Base-by-base conservation (phyloP, 805 yeast species). In the Starmerella etchellsii region DNA sequence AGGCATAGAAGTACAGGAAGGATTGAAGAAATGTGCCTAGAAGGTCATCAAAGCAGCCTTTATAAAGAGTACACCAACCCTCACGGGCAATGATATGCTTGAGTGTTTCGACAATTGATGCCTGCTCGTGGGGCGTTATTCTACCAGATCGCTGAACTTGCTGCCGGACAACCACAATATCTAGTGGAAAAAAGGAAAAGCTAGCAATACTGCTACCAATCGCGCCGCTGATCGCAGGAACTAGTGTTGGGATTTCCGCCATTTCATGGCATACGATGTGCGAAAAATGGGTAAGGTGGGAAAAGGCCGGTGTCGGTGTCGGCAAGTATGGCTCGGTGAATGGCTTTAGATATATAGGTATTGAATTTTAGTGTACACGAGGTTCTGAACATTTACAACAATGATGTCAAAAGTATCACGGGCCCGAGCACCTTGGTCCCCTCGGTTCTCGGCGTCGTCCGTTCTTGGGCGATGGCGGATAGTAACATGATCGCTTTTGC, bases 21-120 rank as follows among this genome's bases (percentile, higher is more conserved):
- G 61, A 54, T 32, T 57, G 56, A 23, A 52, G 39, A 42, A 49
- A 41, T n/a, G 57, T 51, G 13, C 59, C 58, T 3, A 55, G 40
- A 2, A 56, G 43, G 38, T 56, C 60, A 23, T 49, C 93, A 10
- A 79, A 69, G 11, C 84, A 67, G 4, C 95, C 95, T 34, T 82
- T 71, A 57, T 84, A 84, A 49, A 85, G 77, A 13, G 81, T 81
- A 31, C 64, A 54, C 3, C 78, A 18, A 4, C 95, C 95, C 57
- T 82, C 94, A 43, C 73, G 69, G 40, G 58, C 56, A 54, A 73
- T 74, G 74, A 85, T 84, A 52, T 71, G 76, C 28, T 51, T 60
- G 53, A 85, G 76, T 1, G 94, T 93, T 58, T 82, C 84, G 15
- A 73, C 42, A 0, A 93, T 78, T 2, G 85, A 81, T 21, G 62